These are phyloP conservation scores for Alternaria arborescens DNA, from an alignment of 2,329 filamentous ascomycete species.

Conservation along the genomic window DNA sequence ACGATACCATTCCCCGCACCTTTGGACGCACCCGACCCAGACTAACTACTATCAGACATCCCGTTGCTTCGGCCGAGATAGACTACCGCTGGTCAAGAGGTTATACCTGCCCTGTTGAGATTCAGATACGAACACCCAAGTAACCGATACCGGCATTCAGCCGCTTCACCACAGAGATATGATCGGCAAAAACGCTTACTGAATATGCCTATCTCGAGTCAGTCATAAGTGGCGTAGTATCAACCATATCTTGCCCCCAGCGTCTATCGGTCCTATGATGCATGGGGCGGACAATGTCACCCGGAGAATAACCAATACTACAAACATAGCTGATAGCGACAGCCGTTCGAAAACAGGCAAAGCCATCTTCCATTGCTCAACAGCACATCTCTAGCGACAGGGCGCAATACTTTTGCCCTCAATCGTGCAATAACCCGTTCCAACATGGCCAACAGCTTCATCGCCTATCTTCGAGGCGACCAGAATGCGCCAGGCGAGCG, in stretches of 20 bases:
- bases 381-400: neutral
- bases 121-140: constrained; percentile 4
- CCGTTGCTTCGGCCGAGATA: constrained; percentile 11
- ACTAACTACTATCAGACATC: constrained; percentile 14
- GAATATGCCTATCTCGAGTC: constrained; percentile 20
- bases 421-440: neutral
- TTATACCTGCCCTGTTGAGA: constrained; percentile 18
- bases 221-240: constrained; percentile 20
- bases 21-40: neutral
- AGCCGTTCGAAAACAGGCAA: neutral
- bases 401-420: neutral
- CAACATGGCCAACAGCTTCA: constrained; percentile 40
- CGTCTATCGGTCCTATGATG: constrained; percentile 12
- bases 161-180: constrained; percentile 1
- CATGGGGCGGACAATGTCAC: constrained; percentile 15
- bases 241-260: constrained; percentile 21
- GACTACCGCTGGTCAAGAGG: neutral
- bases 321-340: neutral
- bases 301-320: constrained; percentile 14
- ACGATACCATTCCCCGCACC: constrained; percentile 16
- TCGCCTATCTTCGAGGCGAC: constrained; percentile 47
- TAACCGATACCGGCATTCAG: constrained; percentile 25
- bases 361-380: neutral
- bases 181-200: constrained; percentile 21
- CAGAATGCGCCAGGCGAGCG: constrained; percentile 51